Evolutionary conservation across 495 filamentous ascomycete species (phyloP).

Genomic region (Parachaetomium inaequale): DNA sequence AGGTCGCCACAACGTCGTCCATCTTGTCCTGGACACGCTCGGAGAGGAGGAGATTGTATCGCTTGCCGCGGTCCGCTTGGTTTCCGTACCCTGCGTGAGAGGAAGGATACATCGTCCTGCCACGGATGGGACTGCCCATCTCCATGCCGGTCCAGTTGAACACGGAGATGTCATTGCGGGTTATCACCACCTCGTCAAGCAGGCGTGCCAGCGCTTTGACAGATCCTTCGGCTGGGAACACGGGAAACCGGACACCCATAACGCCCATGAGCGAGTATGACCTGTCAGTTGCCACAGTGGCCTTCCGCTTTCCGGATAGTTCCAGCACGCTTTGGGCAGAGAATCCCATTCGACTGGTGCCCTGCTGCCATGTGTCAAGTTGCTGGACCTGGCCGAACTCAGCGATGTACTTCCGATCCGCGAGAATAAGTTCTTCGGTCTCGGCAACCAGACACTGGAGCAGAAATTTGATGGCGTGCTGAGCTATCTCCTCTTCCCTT

Average conservation of each 20-base stretch:
- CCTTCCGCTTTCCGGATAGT: constrained; percentile 29
- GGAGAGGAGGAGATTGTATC: constrained; percentile 29
- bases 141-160: constrained; percentile 43
- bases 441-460: constrained; percentile 31
- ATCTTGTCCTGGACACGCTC: constrained; percentile 26
- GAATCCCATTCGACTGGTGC: constrained; percentile 27
- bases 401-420: constrained; percentile 34
- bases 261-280: constrained; percentile 42
- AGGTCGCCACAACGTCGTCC: constrained; percentile 29
- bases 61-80: constrained; percentile 21
- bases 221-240: constrained; percentile 38
- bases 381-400: constrained; percentile 34
- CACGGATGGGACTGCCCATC: constrained; percentile 35
- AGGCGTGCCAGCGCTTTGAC: constrained; percentile 37
- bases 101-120: constrained; percentile 39
- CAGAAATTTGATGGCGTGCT: constrained; percentile 31
- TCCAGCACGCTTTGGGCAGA: constrained; percentile 34
- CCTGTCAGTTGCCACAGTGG: constrained; percentile 34
- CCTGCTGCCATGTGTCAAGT: constrained; percentile 30
- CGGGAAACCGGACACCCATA: constrained; percentile 37
- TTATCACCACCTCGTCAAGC: constrained; percentile 39
- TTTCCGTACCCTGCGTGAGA: constrained; percentile 31
- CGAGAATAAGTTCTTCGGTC: constrained; percentile 26
- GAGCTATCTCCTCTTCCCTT: constrained; percentile 19
- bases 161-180: constrained; percentile 39